Evolutionary conservation across 257 asterid genomes (phyloP), one percentile per base, ranked within the genome.

Genomic region (Paraleonurus japonicus): DNA sequence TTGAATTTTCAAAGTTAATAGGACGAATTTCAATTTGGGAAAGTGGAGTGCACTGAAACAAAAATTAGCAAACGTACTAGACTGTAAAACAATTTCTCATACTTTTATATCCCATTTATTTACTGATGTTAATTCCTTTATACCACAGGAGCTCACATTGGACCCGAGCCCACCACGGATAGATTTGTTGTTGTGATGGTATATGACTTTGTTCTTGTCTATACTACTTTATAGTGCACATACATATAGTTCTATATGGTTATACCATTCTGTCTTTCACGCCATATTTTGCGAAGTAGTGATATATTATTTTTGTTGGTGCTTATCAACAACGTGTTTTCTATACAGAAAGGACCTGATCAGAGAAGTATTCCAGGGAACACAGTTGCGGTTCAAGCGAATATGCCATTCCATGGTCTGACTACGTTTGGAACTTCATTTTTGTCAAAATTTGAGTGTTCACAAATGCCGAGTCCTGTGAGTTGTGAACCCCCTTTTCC

Each of bases 151-250:
- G 90, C 95, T 71, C 89, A 86, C 63, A 90, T 90, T 85, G 97
- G 95, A 66, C 97, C 97, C 17, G 95, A 90, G 86, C 96, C 93
- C 35, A 90, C 96, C 60, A 90, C 96, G 0, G 96, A 90, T 69
- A 79, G 95, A 82, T 90, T 90, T 83, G 88, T 90, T 17, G 95
- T 82, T 32, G 95, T 90, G 67, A 90, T 86, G 95, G 97, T 90
- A 88, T 32, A 88, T 32, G 33, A 4, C 41, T 58, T 69, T 41
- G 23, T 73, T 24, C 27, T 47, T 11, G 33, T 67, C 15, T 57
- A 1, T 32, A 62, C 58, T 30, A n/a, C 27, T 53, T 62, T 61
- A 50, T 51, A 23, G 45, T 61, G 15, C 9, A 13, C 16, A 24
- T 15, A 10, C 12, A 50, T 26, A n/a, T 20, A n/a, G 74, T 27